Evolutionary conservation across 495 filamentous ascomycete species (phyloP), one percentile per base, ranked within the genome.

Genomic region (Chlorociboria aeruginascens): DNA sequence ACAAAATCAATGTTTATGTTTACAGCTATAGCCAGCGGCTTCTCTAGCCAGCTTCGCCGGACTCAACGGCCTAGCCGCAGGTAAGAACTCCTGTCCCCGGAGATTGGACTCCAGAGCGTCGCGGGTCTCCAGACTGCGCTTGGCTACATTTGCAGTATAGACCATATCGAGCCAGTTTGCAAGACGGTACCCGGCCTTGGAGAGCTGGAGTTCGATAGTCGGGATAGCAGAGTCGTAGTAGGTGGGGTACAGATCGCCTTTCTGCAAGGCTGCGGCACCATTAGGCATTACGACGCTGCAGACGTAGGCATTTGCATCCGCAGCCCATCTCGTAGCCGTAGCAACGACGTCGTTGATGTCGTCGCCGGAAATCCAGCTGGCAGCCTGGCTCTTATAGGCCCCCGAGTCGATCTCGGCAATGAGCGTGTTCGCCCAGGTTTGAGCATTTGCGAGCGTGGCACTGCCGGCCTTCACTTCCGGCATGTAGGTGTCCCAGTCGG

Each of bases 191-290:
- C 77, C 77, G 31, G 65, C 74, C 60, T 81, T 81, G 0, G 77
- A 74, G 54, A 85, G 75, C 63, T 81, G 74, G 38, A 74, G 37
- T 62, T 81, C 69, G 38, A 85, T 64, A 8, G 69, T 69, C 8
- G 66, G 69, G 33, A 69, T 51, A 37, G 73, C 68, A 34, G 61
- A 56, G 32, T 69, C 59, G 52, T 74, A 73, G 55, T 82, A 81
- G n/a, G 44, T 52, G 6, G 67, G 70, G 50, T 63, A 61, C 29
- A 78, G 58, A 38, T 76, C 69, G 49, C 54, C 59, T 45, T 64
- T 63, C 39, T 77, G 58, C 36, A 80, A 67, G 42, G 70, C 68
- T 13, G 52, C 55, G 6, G 68, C 47, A 39, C 71, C 72, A 39
- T 64, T 63, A 39, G 61, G 52, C 50, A 78, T 64, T n/a, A 78